Base-by-base conservation (phyloP, 1,284 basidiomycete species). In the Ceratobasidium theobromae region DNA sequence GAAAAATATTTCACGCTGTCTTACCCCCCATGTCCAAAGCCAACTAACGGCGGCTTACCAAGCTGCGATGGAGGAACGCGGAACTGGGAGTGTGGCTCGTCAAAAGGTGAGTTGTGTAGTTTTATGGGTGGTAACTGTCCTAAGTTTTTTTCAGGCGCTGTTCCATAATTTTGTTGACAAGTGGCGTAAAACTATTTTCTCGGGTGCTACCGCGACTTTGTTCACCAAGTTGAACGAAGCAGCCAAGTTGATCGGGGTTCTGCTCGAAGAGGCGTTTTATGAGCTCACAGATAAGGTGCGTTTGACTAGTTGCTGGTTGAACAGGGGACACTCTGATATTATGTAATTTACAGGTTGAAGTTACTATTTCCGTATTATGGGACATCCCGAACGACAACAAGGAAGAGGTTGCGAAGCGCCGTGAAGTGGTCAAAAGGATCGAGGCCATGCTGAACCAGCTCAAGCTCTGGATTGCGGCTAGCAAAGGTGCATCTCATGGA, bases 361-460 rank as follows among this genome's bases (percentile, higher is more conserved):
- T 84, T 68, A 82, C 79, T 70, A 72, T 86, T 66, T 79, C 83
- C 9, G 81, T 85, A 14, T 78, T 86, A 4, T 86, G 84, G 84
- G 84, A 86, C 72, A 79, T 78, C 21, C 73, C 77, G 3, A 76
- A 76, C 51, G 82, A 85, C 67, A 79, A 80, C 72, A 79, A 79
- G 14, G 72, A 73, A 28, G 82, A 84, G 71, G 72, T 78, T 23
- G 73, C 68, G 53, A 76, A 76, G 12, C 79, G 82, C 30, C 70
- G 73, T n/a, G 74, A 78, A 30, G 75, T 81, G 30, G 74, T 82
- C 58, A 72, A 76, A 21, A 30, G 40, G 48, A 40, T 70, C 51
- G 66, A 72, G 1, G 74, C 75, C 32, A 76, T 85, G 55, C 72
- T 80, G 3, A 67, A 72, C 8, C 82, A 84, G 67, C 70, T 82